Percentiles rank a stretch among this genome's conserved stretches.
phyloP scores from a whole-genome alignment of 1,139 yeast species.

The Geotrichum reessii region DNA sequence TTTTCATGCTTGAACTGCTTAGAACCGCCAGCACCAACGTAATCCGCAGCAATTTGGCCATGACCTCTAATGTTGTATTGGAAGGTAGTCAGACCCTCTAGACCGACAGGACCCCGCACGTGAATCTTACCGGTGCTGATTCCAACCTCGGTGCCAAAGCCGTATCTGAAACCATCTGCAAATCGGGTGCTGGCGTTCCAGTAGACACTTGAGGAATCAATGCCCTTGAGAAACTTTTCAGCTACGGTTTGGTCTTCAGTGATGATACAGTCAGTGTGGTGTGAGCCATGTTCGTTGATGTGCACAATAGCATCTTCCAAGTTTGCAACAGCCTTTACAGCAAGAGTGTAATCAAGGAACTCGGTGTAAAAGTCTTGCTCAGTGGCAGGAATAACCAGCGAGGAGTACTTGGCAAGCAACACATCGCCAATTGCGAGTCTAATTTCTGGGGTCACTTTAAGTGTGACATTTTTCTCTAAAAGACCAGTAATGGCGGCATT shows the following conservation, averaged over 20 bases:
- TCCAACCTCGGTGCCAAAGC: conserved; percentile 98
- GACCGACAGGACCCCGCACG: conserved; percentile 97
- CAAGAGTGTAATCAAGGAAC: conserved; percentile 74
- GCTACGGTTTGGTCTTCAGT: conserved; percentile 70
- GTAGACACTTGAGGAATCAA: conserved; percentile 96
- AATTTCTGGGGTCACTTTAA: conserved; percentile 60
- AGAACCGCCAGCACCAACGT: conserved; percentile 86
- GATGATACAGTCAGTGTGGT: conserved; percentile 90
- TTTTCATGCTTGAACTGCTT: conserved; percentile 64
- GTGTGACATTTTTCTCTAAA: conserved; percentile 59
- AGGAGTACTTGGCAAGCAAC: conserved; percentile 27
- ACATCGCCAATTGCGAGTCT: conserved; percentile 26
- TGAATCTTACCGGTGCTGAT: conserved; percentile 94
- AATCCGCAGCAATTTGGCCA: conserved; percentile 90
- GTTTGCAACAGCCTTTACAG: conserved; percentile 57
- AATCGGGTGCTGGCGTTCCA: conserved; percentile 97
- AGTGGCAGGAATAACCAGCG: conserved; percentile 44
- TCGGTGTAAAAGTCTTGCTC: conserved; percentile 71
- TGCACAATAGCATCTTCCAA: conserved; percentile 71
- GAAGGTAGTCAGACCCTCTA: conserved; percentile 92
- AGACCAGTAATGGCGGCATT: conserved; percentile 46
- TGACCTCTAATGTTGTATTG: conserved; percentile 88
- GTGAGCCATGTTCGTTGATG: conserved; percentile 86
- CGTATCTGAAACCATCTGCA: conserved; percentile 97
- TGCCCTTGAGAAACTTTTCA: conserved; percentile 68